Evolutionary conservation across 495 filamentous ascomycete genomes (phyloP).

Genomic region (Neurospora pannonica): DNA sequence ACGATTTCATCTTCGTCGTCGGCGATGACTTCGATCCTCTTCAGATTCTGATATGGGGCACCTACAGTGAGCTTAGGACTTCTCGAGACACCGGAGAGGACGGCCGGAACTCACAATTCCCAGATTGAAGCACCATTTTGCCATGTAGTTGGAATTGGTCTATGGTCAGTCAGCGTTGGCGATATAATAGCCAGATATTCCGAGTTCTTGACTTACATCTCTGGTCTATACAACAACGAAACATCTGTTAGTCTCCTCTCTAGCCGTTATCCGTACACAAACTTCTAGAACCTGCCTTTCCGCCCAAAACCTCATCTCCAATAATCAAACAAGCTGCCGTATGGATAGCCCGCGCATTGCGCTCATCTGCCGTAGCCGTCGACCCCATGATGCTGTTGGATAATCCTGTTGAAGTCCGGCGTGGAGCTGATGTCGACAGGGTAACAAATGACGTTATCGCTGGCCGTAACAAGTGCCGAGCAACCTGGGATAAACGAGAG

Average conservation of each 20-base stretch:
- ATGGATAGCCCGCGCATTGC: slow-evolving; percentile 57
- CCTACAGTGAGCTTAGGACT: background rate
- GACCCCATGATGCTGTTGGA: slow-evolving; percentile 30
- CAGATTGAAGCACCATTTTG: slow-evolving; percentile 84
- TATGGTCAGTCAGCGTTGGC: slow-evolving; percentile 22
- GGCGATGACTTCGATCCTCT: slow-evolving; percentile 82
- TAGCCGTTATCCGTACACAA: background rate
- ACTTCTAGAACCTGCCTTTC: slow-evolving; percentile 55
- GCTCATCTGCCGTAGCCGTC: slow-evolving; percentile 42
- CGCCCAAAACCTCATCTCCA: slow-evolving; percentile 92
- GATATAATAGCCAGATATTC: background rate
- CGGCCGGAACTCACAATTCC: slow-evolving; percentile 50
- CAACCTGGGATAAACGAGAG: slow-evolving; percentile 59
- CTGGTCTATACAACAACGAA: slow-evolving; percentile 17
- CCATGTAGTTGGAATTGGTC: slow-evolving; percentile 87
- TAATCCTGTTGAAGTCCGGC: background rate
- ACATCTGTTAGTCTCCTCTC: slow-evolving; percentile 5
- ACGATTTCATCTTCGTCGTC: slow-evolving; percentile 88
- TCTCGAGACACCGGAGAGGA: background rate
- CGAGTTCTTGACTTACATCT: slow-evolving; percentile 17
- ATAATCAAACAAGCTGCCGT: slow-evolving; percentile 94
- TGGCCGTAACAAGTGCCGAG: slow-evolving; percentile 60
- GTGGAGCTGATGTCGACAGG: slow-evolving; percentile 11
- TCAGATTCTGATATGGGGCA: slow-evolving; percentile 45
- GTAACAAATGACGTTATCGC: background rate